Evolutionary conservation across 148 eudicot species (phyloP).

Genomic region (Fagopyrum esculentum): DNA sequence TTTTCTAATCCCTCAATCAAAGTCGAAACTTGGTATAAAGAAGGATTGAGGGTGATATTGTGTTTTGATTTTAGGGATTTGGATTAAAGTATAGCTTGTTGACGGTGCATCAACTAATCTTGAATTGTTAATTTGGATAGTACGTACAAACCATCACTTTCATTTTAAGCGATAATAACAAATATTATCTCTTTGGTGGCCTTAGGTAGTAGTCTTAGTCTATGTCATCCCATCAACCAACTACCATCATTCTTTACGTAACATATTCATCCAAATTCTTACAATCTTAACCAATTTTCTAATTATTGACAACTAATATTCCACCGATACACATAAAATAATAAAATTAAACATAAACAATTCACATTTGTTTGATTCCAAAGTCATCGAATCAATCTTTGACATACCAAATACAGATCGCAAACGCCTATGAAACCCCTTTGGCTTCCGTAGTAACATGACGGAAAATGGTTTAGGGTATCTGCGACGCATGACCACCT

Average conservation of each 20-base stretch:
- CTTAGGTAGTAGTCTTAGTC: not conserved
- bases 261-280: not conserved
- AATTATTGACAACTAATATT: not conserved
- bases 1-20: too few species aligned
- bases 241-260: constrained; percentile 2
- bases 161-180: not conserved
- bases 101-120: not conserved
- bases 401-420: not conserved
- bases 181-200: not conserved
- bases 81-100: too few species aligned
- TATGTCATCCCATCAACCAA: not conserved
- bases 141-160: not conserved
- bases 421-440: not conserved
- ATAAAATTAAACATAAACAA: not conserved
- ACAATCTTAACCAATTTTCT: not conserved
- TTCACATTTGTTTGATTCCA: not conserved
- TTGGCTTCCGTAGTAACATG: not conserved
- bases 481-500: not conserved
- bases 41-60: too few species aligned
- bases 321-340: not conserved
- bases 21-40: too few species aligned
- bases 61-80: too few species aligned
- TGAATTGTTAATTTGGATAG: not conserved
- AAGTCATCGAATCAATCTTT: not conserved
- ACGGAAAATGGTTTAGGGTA: not conserved